Evolutionary conservation across 371 early-diverging fungal genomes (phyloP), one percentile per base, ranked within the genome.

Genomic region (Mortierella sp.): DNA sequence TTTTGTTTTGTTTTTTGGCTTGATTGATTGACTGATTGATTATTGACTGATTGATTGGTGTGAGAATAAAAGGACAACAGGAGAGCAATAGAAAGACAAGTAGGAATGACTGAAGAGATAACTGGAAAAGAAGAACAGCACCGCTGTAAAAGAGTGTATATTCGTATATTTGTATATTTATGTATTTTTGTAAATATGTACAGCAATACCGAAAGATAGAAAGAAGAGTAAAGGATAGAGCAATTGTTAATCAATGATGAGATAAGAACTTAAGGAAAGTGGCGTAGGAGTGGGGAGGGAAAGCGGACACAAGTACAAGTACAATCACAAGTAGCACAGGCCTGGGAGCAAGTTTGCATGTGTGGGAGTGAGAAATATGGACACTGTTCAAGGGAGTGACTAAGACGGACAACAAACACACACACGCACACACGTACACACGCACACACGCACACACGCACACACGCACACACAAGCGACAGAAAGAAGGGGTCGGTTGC

Each of bases 21-120:
- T 13, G 55, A 41, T 58, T 36, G 47, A 45, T 4, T 24, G 58
- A 67, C 19, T 22, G 68, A 60, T 60, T 47, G 52, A 13, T 13
- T 19, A 40, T 53, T 33, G 59, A 32, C 16, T 36, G 48, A 63
- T 63, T 63, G 63, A 63, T 43, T 47, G 48, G 47, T 63, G 47
- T 63, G 63, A 47, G 63, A 32, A 47, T 10, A 33, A 63, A 41
- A 43, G 21, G 63, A 21, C 22, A 10, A 21, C 7, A 63, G 52
- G 48, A 21, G 63, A 22, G 22, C 63, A 63, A 45, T 10, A 22
- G 9, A 47, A 55, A 15, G 22, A 41, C 41, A 22, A 63, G 47
- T 40, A 24, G 32, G 45, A 22, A 38, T 24, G 32, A 47, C 5
- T 45, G 58, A 33, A 40, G 8, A 57, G 10, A 48, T 19, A 53